phyloP scores from a whole-genome alignment of 441 rosid genomes.

The Raphanus hybrid region DNA sequence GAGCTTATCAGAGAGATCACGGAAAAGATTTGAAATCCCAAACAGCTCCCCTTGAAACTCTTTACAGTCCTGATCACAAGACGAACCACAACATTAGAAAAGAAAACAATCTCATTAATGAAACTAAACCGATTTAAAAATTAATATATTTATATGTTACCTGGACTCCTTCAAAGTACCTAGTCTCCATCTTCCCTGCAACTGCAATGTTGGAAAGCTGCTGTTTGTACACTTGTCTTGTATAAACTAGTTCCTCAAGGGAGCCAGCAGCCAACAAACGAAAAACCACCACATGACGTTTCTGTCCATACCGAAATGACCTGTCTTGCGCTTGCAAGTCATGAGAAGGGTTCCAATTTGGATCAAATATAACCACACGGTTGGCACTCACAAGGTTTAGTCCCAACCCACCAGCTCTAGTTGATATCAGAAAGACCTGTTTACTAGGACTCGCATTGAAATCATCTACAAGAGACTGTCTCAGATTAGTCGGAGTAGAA shows the following conservation, averaged over 20 bases:
- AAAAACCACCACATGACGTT: slow-evolving; percentile 91
- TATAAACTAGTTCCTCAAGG: slow-evolving; percentile 87
- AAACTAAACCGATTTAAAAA: not conserved
- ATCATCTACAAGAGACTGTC: slow-evolving; percentile 87
- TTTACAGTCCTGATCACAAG: slow-evolving; percentile 74
- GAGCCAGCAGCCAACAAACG: slow-evolving; percentile 96
- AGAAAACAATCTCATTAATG: not conserved
- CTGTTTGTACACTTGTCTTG: slow-evolving; percentile 96
- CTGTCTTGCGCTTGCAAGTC: slow-evolving; percentile 98
- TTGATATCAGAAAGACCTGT: slow-evolving; percentile 91
- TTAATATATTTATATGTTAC: slow-evolving; percentile 36
- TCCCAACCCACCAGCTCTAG: slow-evolving; percentile 98
- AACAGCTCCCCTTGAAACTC: slow-evolving; percentile 94
- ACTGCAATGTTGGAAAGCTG: slow-evolving; percentile 96
- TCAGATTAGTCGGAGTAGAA: slow-evolving; percentile 80
- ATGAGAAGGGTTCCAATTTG: slow-evolving; percentile 96
- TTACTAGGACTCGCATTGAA: slow-evolving; percentile 95
- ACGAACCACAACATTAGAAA: slow-evolving; percentile 19
- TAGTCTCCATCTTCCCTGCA: slow-evolving; percentile 90
- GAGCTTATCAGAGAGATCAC: slow-evolving; percentile 87
- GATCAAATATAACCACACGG: slow-evolving; percentile 95
- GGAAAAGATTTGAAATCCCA: slow-evolving; percentile 90
- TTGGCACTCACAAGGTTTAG: slow-evolving; percentile 96
- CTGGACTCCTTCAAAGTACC: slow-evolving; percentile 97
- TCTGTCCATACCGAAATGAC: slow-evolving; percentile 96